Evolutionary conservation across 257 asterid species (phyloP).

Genomic region (Salvia rosmarinus): DNA sequence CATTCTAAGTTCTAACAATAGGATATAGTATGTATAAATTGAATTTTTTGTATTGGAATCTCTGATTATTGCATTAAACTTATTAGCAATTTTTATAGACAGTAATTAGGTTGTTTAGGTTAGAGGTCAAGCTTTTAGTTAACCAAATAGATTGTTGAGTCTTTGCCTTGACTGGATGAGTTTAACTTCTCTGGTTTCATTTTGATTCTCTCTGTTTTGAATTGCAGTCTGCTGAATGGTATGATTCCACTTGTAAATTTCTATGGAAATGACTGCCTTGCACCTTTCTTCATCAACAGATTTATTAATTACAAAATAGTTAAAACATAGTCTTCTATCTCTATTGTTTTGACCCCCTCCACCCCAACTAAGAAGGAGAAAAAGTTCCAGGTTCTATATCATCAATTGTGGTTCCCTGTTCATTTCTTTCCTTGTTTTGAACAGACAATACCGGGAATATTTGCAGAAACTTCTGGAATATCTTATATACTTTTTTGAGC

Average conservation of each 20-base stretch:
- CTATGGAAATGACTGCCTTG: neutral
- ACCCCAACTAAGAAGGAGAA: neutral
- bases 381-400: neutral
- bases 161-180: slow-evolving; percentile 16
- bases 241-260: neutral
- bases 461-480: slow-evolving; percentile 78
- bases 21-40: neutral
- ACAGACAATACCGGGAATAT: slow-evolving; percentile 83
- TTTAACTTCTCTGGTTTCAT: neutral
- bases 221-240: neutral
- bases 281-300: neutral
- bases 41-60: neutral
- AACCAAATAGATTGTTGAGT: neutral
- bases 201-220: slow-evolving; percentile 6
- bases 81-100: neutral
- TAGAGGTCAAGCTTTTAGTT: neutral
- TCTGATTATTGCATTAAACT: neutral
- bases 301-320: neutral
- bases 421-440: slow-evolving; percentile 34
- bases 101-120: neutral
- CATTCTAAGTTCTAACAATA: no score
- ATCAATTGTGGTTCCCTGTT: neutral
- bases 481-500: slow-evolving; percentile 72
- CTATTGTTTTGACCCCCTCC: neutral
- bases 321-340: slow-evolving; percentile 4